Conservation (phyloP, 2,329 filamentous ascomycete species). For the Alternaria arbusti region DNA sequence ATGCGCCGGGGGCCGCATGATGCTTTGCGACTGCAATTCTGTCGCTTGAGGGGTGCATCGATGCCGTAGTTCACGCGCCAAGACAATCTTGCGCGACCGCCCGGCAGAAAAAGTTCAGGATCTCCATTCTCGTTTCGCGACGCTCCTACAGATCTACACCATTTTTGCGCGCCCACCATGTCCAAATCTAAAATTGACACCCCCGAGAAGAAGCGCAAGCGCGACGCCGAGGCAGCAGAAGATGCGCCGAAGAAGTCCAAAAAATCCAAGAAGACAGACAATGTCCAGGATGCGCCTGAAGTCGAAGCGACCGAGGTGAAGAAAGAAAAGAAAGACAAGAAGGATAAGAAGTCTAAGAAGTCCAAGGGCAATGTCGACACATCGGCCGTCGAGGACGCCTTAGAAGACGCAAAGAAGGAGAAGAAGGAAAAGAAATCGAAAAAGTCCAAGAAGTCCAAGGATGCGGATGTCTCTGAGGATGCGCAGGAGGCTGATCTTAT, state of each 20-base stretch:
- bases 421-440: conserved; percentile 30
- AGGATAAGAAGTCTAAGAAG: conserved; percentile 33
- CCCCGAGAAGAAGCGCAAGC: conserved; percentile 44
- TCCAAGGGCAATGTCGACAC: conserved; percentile 17
- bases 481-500: conserved; percentile 20
- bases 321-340: conserved; percentile 28
- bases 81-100: conserved; percentile 25
- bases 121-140: conserved; percentile 19
- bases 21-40: conserved; percentile 17
- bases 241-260: conserved; percentile 39
- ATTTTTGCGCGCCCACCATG: conserved; percentile 17
- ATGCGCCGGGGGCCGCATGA: conserved; percentile 39
- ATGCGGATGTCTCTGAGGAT: conserved; percentile 11
- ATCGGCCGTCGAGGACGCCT: conserved; percentile 4
- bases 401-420: conserved; percentile 18
- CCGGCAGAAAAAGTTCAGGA: conserved; percentile 32
- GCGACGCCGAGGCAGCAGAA: conserved; percentile 35
- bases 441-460: conserved; percentile 33
- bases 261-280: conserved; percentile 36
- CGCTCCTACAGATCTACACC: conserved; percentile 16
- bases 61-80: conserved; percentile 25
- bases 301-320: conserved; percentile 22
- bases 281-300: conserved; percentile 17
- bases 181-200: conserved; percentile 33
- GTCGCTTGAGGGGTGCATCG: conserved; percentile 14